A percentile compares a stretch with the other conserved stretches of the same genome.
These are phyloP conservation scores for Diplodia scrobiculata DNA, from an alignment of 2,329 filamentous ascomycete genomes.

Conservation along the genomic window DNA sequence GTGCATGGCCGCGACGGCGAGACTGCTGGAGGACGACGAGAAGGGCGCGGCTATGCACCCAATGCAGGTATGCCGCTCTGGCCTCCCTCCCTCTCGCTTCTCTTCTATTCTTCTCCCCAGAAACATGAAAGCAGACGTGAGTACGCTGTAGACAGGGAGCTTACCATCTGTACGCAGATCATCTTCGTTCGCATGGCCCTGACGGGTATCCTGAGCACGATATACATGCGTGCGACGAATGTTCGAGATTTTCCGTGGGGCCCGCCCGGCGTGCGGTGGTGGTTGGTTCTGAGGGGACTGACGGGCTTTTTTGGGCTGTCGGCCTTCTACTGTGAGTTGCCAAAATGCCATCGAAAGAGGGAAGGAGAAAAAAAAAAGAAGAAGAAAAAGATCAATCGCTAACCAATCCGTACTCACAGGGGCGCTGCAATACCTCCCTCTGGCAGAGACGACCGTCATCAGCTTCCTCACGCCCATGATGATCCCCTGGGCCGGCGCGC, in stretches of 20 bases:
- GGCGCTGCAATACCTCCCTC: slow-evolving; percentile 71
- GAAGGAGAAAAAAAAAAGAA: too few species aligned
- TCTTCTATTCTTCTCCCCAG: not conserved
- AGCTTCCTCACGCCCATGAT: slow-evolving; percentile 79
- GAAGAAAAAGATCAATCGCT: too few species aligned
- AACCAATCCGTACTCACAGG: slow-evolving; percentile 53
- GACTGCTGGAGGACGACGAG: slow-evolving; percentile 22
- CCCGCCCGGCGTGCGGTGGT: slow-evolving; percentile 31
- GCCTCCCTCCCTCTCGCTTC: not conserved
- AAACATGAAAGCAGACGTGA: not conserved
- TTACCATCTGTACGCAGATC: slow-evolving; percentile 49
- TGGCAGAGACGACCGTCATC: slow-evolving; percentile 83
- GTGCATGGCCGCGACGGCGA: slow-evolving; percentile 24
- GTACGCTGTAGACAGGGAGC: not conserved
- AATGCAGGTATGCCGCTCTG: slow-evolving; percentile 14
- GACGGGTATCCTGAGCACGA: slow-evolving; percentile 64
- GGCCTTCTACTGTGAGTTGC: slow-evolving; percentile 37
- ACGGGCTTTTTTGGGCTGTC: slow-evolving; percentile 39
- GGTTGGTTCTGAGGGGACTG: slow-evolving; percentile 35
- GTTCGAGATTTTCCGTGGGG: slow-evolving; percentile 37
- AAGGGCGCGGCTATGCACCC: slow-evolving; percentile 23
- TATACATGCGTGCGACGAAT: slow-evolving; percentile 70
- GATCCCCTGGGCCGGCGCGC: slow-evolving; percentile 74
- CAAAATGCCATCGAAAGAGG: too few species aligned
- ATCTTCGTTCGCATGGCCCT: slow-evolving; percentile 76